phyloP scores from a whole-genome alignment of 352 stramenopile species.

The Phytopythium kandeliae region DNA sequence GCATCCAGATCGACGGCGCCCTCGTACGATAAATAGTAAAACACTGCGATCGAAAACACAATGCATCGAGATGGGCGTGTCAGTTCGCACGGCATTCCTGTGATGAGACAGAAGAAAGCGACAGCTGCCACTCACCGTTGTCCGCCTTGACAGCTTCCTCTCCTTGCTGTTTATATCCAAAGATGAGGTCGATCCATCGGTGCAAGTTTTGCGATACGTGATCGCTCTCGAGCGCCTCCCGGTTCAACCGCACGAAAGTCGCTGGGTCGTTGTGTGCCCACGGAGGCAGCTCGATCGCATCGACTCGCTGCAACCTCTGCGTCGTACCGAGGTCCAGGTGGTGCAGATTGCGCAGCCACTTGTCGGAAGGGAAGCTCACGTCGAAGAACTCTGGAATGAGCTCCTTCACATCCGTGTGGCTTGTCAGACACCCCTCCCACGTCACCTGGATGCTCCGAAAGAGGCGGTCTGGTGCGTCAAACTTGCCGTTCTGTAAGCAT shows the following conservation, averaged over 20 bases:
- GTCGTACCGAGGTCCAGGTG: slow-evolving; percentile 94
- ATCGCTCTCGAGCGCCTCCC: slow-evolving; percentile 94
- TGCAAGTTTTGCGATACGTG: slow-evolving; percentile 94
- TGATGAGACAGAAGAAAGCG: too few relatives aligned
- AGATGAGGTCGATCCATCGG: slow-evolving; percentile 99
- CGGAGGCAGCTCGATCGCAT: slow-evolving; percentile 90
- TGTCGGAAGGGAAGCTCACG: slow-evolving; percentile 53
- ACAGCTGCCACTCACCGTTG: slow-evolving; percentile 42
- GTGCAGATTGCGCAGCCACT: slow-evolving; percentile 96
- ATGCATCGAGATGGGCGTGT: slow-evolving; percentile 1
- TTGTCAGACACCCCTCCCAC: slow-evolving; percentile 84
- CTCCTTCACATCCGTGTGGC: slow-evolving; percentile 97
- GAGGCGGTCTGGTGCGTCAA: slow-evolving; percentile 97
- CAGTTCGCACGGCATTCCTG: too few relatives aligned
- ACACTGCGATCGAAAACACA: slow-evolving; percentile 43
- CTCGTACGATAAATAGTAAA: slow-evolving; percentile 90
- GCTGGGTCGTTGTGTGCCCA: slow-evolving; percentile 89
- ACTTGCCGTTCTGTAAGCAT: slow-evolving; percentile 96
- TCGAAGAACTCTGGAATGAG: slow-evolving; percentile 98
- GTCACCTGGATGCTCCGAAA: slow-evolving; percentile 93
- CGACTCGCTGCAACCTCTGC: slow-evolving; percentile 78
- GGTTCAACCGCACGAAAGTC: slow-evolving; percentile 91
- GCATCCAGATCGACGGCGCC: slow-evolving; percentile 78
- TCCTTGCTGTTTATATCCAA: slow-evolving; percentile 96
- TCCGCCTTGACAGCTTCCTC: slow-evolving; percentile 78